A percentile compares a stretch with the other conserved stretches of the same genome.
phyloP scores from a whole-genome alignment of 805 yeast genomes.

The Wickerhamomyces bisporus region DNA sequence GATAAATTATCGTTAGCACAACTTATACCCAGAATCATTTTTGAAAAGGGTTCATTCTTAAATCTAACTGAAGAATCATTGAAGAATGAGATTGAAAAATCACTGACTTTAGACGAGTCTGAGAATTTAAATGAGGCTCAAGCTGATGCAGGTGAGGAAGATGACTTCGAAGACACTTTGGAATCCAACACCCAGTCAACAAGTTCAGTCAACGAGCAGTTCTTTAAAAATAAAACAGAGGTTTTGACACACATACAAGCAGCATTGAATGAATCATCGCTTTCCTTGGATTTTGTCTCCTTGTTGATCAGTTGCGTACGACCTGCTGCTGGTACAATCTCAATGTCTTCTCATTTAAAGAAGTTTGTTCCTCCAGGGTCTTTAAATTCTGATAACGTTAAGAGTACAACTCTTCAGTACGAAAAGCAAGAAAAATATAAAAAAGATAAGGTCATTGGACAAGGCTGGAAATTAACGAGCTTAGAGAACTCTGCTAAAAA shows the following conservation, averaged over 20 bases:
- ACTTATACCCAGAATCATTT: conserved; percentile 52
- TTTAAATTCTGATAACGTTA: conserved; percentile 41
- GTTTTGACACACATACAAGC: conserved; percentile 47
- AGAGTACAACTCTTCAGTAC: conserved; percentile 13
- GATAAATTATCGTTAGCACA: conserved; percentile 42
- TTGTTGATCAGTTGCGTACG: conserved; percentile 71
- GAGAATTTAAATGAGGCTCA: conserved; percentile 12
- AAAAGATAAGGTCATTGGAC: conserved; percentile 25
- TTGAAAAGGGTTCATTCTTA: conserved; percentile 52
- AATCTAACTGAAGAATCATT: conserved; percentile 51
- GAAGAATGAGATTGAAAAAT: conserved; percentile 33
- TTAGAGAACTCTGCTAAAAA: conserved; percentile 48
- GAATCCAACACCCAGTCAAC: conserved; percentile 16
- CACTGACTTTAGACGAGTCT: conserved; percentile 4
- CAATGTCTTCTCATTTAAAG: conserved; percentile 81
- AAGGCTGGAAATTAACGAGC: conserved; percentile 83
- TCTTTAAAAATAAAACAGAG: conserved; percentile 46
- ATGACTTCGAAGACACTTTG: conserved; percentile 7
- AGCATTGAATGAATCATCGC: conserved; percentile 84
- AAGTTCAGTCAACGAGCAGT: conserved; percentile 29
- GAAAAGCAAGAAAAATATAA: conserved; percentile 20
- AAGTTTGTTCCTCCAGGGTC: conserved; percentile 75
- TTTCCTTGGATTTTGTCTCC: conserved; percentile 84
- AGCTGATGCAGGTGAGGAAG: conserved; percentile 9
- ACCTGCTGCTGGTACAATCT: conserved; percentile 81